Percentiles rank a stretch among this genome's conserved stretches.
Evolutionary conservation across 1,139 yeast genomes (phyloP).

Genomic region (Suhomyces bribrorum): DNA sequence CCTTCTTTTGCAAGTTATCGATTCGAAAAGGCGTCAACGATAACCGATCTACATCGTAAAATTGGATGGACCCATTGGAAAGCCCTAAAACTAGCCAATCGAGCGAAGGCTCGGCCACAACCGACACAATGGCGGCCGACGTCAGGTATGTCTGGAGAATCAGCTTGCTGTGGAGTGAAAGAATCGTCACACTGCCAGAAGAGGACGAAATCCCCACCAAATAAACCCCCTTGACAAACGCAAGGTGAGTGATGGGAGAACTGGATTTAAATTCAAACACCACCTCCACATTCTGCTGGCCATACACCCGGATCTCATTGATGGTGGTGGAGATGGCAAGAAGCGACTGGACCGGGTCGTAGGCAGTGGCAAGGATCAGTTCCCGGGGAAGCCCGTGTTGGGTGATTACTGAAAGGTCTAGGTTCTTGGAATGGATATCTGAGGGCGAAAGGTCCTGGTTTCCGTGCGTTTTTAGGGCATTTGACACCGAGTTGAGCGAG

Average conservation of each 20-base stretch:
- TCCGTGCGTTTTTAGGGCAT: constrained; percentile 52
- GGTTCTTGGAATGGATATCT: constrained; percentile 37
- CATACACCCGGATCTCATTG: constrained; percentile 76
- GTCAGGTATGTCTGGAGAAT: constrained; percentile 56
- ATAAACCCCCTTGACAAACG: constrained; percentile 79
- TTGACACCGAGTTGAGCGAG: constrained; percentile 52
- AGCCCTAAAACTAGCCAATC: constrained; percentile 87
- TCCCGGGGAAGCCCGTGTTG: constrained; percentile 42
- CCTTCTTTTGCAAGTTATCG: constrained; percentile 67
- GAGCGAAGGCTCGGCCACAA: constrained; percentile 79
- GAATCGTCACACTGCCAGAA: constrained; percentile 55
- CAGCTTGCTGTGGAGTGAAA: constrained; percentile 66
- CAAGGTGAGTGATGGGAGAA: constrained; percentile 54
- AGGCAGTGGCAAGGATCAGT: constrained; percentile 64
- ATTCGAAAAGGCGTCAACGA: constrained; percentile 63
- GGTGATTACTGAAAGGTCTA: constrained; percentile 35
- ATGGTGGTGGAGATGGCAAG: constrained; percentile 75
- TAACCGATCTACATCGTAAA: constrained; percentile 86
- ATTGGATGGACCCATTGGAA: constrained; percentile 68
- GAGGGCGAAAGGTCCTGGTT: constrained; percentile 42
- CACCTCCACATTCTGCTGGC: constrained; percentile 80
- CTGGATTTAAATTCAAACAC: constrained; percentile 56
- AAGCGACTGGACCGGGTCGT: constrained; percentile 85
- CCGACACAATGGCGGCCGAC: constrained; percentile 65
- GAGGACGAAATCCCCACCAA: constrained; percentile 65